Base-by-base conservation (phyloP, 2,329 filamentous ascomycete species). In the Beauveria caledonica region DNA sequence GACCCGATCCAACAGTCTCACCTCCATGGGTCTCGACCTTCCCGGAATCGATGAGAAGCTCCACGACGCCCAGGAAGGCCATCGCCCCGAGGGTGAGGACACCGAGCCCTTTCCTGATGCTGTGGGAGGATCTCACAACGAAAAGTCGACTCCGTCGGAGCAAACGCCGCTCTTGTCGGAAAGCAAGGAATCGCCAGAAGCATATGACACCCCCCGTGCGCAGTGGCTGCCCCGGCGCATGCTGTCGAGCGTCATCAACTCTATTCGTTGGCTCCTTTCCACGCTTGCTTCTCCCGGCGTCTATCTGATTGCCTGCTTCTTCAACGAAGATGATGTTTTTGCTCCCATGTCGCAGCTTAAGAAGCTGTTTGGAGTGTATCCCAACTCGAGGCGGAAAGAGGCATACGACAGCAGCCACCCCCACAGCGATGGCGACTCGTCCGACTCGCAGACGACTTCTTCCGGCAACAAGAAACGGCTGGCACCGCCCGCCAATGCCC, bases 231-330 rank as follows among this genome's bases (percentile, higher is more conserved):
- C 89, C 19, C 83, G 86, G 72, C 85, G 86, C 67, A 80, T 97
- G 62, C 86, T 86, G 46, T 82, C 83, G 61, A 85, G 86, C 62
- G 77, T 97, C 61, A 81, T 93, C 63, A 86, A 88, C 66, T 89
- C 90, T 6, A 80, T 96, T 66, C 86, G 86, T 66, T 89, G 90
- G 76, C 80, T 97, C 51, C 75, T 96, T 60, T 87, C 88, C 54
- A 89, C 90, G 15, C 76, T 97, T 62, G 83, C 88, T 27, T 86
- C 88, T 23, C 93, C 93, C 1, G 89, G 87, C 19, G 83, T 92
- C 54, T 97, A 93, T 74, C 75, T 96, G 60, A 84, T 92, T 62
- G 87, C 89, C 65, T 92, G 84, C 70, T 88, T 97, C 67, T 93
- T 89, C 75, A 87, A 95, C 69, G 86, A 91, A 50, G 77, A 89